A percentile compares a stretch with the other conserved stretches of the same genome.
Evolutionary conservation across 139 green algal genomes (phyloP).

Genomic region (Pseudopediastrum boryanum): DNA sequence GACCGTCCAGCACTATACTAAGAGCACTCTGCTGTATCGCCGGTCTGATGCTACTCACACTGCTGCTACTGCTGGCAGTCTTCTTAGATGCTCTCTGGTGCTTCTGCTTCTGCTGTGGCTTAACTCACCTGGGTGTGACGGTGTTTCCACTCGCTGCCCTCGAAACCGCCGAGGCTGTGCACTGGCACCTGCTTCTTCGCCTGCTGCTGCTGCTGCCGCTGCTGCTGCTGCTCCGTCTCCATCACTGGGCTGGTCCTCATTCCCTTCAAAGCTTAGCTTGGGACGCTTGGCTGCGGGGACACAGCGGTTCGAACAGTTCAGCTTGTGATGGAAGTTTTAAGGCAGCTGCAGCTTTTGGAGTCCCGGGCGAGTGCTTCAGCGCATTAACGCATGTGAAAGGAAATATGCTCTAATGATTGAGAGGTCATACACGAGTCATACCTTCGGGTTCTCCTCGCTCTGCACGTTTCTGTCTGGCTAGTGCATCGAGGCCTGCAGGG

Average conservation of each 20-base stretch:
- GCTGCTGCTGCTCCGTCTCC: conserved; percentile 4
- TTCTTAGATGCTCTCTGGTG: background rate
- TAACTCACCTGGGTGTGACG: conserved; percentile 81
- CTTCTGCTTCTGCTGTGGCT: background rate
- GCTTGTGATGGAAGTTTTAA: too few species aligned
- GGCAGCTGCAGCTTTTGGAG: background rate
- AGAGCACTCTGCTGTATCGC: too few species aligned
- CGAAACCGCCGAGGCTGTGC: conserved; percentile 65
- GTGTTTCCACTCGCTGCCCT: conserved; percentile 77
- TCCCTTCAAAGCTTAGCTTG: conserved; percentile 49
- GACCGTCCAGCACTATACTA: too few species aligned
- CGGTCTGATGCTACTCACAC: too few species aligned
- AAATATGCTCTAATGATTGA: background rate
- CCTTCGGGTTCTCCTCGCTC: conserved; percentile 59
- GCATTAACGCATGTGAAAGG: background rate
- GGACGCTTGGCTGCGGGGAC: conserved; percentile 25
- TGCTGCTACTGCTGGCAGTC: background rate
- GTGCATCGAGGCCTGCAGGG: conserved; percentile 67
- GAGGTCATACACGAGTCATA: conserved; percentile 22
- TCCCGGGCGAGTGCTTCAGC: background rate
- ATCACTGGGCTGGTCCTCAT: conserved; percentile 35
- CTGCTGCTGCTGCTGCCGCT: conserved; percentile 18
- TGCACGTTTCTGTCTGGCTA: conserved; percentile 66
- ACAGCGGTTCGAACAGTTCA: background rate
- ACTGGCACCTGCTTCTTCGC: conserved; percentile 2